phyloP scores from a whole-genome alignment of 2,329 filamentous ascomycete genomes.

The Acrocalymma vagum region DNA sequence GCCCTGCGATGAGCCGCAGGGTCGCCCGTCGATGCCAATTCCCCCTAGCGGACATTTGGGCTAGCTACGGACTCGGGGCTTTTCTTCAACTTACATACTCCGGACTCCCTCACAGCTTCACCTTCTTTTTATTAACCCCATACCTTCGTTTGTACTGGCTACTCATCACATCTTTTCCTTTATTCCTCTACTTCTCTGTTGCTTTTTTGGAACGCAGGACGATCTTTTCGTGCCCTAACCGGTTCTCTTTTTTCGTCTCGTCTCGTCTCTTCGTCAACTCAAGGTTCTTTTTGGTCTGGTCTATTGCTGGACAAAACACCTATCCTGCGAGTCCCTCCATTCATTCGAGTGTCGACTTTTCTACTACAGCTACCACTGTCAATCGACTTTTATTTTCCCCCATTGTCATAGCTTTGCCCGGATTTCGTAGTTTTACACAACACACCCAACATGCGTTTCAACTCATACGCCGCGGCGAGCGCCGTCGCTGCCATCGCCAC shows the following conservation, averaged over 20 bases:
- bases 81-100: constrained; percentile 31
- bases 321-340: too few species aligned
- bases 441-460: constrained; percentile 39
- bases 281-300: constrained; percentile 33
- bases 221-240: constrained; percentile 25
- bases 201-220: constrained; percentile 36
- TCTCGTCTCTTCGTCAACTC: too few species aligned
- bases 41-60: constrained; percentile 35
- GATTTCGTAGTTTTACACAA: constrained; percentile 11
- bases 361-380: constrained; percentile 8
- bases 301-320: too few species aligned
- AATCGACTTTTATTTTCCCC: constrained; percentile 1
- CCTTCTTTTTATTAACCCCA: constrained; percentile 33
- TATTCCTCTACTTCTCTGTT: constrained; percentile 34
- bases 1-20: constrained; percentile 28
- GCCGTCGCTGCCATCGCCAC: constrained; percentile 42
- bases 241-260: constrained; percentile 31
- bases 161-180: constrained; percentile 27
- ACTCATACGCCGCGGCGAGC: constrained; percentile 32
- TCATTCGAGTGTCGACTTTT: constrained; percentile 23
- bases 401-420: constrained; percentile 2
- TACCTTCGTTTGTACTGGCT: constrained; percentile 29
- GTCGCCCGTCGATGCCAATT: constrained; percentile 26
- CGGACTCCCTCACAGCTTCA: constrained; percentile 21
- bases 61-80: constrained; percentile 27